Percentiles rank a stretch among this genome's conserved stretches.
These are phyloP conservation scores for Sporobolomyces phaffii DNA, from an alignment of 768 basidiomycete species.

Conservation along the genomic window DNA sequence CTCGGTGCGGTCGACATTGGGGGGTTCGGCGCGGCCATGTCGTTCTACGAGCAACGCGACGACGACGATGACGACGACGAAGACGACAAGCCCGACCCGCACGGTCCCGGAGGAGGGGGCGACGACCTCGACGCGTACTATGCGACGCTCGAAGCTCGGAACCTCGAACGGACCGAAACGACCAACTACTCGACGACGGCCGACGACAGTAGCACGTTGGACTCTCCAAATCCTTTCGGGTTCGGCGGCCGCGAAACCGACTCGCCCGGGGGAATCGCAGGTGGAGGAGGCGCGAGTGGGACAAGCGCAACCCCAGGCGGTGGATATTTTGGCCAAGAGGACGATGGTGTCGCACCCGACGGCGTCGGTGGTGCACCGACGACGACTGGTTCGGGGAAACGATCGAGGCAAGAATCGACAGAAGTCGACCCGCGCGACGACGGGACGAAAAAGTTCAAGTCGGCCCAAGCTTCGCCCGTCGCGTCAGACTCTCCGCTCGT, in stretches of 20 bases:
- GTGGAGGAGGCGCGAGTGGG: too few species aligned
- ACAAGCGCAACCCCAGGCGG: too few species aligned
- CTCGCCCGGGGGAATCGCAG: too few species aligned
- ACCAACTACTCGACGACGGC: background rate
- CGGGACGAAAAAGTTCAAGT: background rate
- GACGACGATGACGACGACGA: slow-evolving; percentile 1
- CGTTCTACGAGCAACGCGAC: background rate
- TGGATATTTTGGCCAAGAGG: too few species aligned
- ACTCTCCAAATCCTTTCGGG: too few species aligned
- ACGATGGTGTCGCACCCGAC: too few species aligned
- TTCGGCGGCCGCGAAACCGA: too few species aligned
- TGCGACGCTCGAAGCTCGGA: slow-evolving; percentile 34
- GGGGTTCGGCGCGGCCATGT: slow-evolving; percentile 5
- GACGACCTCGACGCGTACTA: slow-evolving; percentile 43
- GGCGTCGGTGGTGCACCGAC: too few species aligned
- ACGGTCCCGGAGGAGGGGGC: background rate
- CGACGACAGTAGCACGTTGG: background rate
- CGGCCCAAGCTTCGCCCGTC: background rate
- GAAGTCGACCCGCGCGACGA: background rate
- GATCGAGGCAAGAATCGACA: background rate
- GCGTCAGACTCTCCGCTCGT: background rate
- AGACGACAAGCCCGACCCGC: background rate
- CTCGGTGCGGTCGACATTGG: background rate
- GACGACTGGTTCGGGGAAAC: background rate
- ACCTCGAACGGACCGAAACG: background rate